Percentiles rank a stretch among this genome's conserved stretches.
phyloP scores from a whole-genome alignment of 345 rosid species.

The Eucalyptus polybractea region DNA sequence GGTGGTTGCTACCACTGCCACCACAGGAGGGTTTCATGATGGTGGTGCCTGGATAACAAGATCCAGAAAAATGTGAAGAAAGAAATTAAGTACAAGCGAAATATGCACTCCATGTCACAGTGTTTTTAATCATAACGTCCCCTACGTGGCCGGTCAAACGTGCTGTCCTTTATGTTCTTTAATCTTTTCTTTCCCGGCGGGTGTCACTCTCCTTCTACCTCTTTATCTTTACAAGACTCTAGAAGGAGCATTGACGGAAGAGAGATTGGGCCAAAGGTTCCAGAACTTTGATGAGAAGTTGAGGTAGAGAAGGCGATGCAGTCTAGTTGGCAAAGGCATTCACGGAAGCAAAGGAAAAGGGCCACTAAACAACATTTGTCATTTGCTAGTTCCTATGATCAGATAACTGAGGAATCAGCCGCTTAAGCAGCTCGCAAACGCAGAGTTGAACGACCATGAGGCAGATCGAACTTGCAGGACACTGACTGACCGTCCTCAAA shows the following conservation, averaged over 20 bases:
- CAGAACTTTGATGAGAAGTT: not conserved
- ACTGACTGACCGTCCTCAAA: fast-evolving
- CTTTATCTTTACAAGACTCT: not conserved
- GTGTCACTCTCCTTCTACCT: too few species aligned
- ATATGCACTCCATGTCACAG: too few species aligned
- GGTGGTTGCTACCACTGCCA: not conserved
- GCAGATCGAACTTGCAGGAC: not conserved
- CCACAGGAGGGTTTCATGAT: not conserved
- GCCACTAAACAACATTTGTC: not conserved
- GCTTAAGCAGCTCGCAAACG: not conserved
- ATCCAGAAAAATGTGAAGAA: not conserved
- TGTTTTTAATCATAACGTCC: too few species aligned
- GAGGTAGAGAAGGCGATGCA: too few species aligned
- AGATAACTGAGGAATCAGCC: not conserved
- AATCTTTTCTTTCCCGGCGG: too few species aligned
- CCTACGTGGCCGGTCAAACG: fast-evolving
- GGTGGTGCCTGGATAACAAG: not conserved
- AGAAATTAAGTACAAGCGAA: not conserved
- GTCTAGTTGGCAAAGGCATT: not conserved
- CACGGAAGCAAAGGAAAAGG: not conserved
- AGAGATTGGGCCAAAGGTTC: not conserved
- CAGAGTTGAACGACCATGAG: not conserved
- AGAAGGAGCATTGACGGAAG: not conserved
- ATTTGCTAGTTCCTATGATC: not conserved
- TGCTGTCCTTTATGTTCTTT: too few species aligned